Conservation (phyloP, 139 green algal genomes). For the Tetratostichococcus sp. region DNA sequence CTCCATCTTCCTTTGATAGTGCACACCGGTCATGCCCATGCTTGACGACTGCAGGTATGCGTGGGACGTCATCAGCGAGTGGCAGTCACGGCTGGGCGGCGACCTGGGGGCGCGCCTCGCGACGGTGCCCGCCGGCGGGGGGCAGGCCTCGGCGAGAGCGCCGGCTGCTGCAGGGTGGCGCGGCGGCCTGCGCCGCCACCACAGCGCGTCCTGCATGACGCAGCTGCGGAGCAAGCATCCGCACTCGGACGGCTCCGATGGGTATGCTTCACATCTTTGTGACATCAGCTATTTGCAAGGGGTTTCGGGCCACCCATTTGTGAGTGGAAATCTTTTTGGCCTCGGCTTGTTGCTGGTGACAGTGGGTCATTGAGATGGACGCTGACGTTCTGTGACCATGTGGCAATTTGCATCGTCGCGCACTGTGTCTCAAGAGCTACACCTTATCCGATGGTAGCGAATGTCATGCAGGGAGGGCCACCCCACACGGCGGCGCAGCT, state of each 20-base stretch:
- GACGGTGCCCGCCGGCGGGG: not conserved
- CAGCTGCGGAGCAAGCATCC: slow-evolving; percentile 55
- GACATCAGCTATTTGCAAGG: not conserved
- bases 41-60: slow-evolving; percentile 27
- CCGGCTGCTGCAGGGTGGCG: not conserved
- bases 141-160: slow-evolving; percentile 1
- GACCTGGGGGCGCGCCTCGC: not conserved
- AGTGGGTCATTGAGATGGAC: too few relatives aligned
- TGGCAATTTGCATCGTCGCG: not conserved
- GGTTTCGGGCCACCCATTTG: not conserved
- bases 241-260: not conserved
- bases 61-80: slow-evolving; percentile 40
- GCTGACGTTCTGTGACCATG: too few relatives aligned
- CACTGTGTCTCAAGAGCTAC: too few relatives aligned
- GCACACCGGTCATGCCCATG: too few relatives aligned
- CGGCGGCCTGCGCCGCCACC: slow-evolving; percentile 2
- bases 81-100: slow-evolving; percentile 29
- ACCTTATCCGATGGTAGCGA: too few relatives aligned
- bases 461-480: not conserved
- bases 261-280: not conserved
- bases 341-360: too few relatives aligned
- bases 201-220: slow-evolving; percentile 44
- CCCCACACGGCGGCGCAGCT: not conserved
- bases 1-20: too few relatives aligned
- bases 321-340: too few relatives aligned